Base-by-base conservation (phyloP, 2,329 filamentous ascomycete genomes). In the Fusarium nematophilum region DNA sequence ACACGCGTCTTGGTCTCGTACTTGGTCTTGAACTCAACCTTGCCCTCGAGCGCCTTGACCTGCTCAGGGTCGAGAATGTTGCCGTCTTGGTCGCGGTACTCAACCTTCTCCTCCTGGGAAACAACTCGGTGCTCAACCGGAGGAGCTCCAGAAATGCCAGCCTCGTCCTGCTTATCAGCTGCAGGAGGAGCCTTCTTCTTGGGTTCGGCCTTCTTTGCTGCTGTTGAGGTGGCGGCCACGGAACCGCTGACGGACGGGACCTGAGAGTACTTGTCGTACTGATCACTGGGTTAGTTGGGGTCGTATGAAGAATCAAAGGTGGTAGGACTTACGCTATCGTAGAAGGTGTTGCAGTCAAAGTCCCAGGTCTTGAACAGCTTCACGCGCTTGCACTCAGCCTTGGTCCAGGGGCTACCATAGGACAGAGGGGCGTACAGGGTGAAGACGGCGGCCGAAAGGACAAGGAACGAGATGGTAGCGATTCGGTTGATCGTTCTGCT, bases 301-400 rank as follows among this genome's bases (percentile, higher is more conserved):
- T 36, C 38, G 17, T 14, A n/a, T 14, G 18, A 8, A 23, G 6
- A 36, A 17, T 25, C 17, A 13, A 26, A 25, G 6, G 25, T 42
- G 47, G 69, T 37, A 33, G 18, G 9, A 89, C 91, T 91, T 88
- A 97, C 93, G 73, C 87, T 88, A 64, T 89, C 88, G 68, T 90
- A 82, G 81, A 99, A 99, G 57, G 86, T 93, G 76, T 96, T 97
- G 85, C 95, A 99, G 76, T 99, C 95, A 85, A 94, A 99, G 74
- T 99, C 95, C 95, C 95, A 99, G 2, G 87, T 89, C 54, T 84
- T 81, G 72, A 98, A 89, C 10, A 99, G 81, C 82, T 98, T 98
- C 59, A 95, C 89, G 52, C 87, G 87, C 66, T 87, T 88, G 83
- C 95, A 99, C 71, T 95, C 90, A 55, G 84, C 80, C 81, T 92